A percentile compares a stretch with the other conserved stretches of the same genome.
These are phyloP conservation scores for Echeveria elegans DNA, from an alignment of 164 flowering plant species.

Conservation along the genomic window DNA sequence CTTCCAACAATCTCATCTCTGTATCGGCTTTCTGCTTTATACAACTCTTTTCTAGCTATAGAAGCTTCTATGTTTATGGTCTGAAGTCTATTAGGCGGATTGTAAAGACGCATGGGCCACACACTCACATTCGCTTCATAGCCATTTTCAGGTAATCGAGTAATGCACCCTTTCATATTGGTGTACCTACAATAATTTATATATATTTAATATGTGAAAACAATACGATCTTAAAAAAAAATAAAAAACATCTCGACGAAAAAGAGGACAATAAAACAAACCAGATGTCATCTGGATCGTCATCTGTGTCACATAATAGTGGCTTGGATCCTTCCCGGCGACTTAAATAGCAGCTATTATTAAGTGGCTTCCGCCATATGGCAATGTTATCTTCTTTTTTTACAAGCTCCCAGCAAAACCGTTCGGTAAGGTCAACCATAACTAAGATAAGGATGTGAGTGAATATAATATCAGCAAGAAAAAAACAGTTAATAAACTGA, in stretches of 20 bases:
- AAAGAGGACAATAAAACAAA: constrained; percentile 14
- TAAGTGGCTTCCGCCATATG: constrained; percentile 70
- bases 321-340: constrained; percentile 48
- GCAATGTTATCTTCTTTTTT: constrained; percentile 80
- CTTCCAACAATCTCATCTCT: constrained; percentile 35
- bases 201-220: no score
- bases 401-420: constrained; percentile 83
- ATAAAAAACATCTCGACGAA: not conserved
- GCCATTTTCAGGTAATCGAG: constrained; percentile 34
- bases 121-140: constrained; percentile 29
- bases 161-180: constrained; percentile 34
- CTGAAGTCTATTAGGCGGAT: constrained; percentile 42
- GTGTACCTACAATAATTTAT: constrained; percentile 36
- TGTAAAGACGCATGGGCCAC: constrained; percentile 39
- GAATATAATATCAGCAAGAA: no score
- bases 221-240: not conserved
- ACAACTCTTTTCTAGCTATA: constrained; percentile 37
- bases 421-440: constrained; percentile 66
- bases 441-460: constrained; percentile 22
- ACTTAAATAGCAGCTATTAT: constrained; percentile 65
- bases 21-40: constrained; percentile 37
- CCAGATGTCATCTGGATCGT: constrained; percentile 85
- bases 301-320: constrained; percentile 60
- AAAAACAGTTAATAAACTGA: not conserved
- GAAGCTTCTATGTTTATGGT: constrained; percentile 40